Evolutionary conservation across 805 yeast species (phyloP).

Genomic region (Jamesozyma hellenica): DNA sequence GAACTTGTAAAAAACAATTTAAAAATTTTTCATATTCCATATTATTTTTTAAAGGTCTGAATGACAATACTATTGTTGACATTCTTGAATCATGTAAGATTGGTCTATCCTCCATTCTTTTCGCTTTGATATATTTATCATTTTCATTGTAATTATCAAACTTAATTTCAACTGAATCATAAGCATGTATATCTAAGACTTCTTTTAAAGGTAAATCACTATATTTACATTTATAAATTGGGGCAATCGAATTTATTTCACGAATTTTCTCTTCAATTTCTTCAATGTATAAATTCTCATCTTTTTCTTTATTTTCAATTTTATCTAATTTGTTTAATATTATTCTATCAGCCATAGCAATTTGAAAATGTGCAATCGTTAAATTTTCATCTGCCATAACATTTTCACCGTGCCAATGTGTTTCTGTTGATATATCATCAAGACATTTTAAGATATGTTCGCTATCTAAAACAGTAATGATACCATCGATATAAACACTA

Average conservation of each 20-base stretch:
- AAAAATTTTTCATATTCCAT: constrained; percentile 42
- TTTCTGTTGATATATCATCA: constrained; percentile 50
- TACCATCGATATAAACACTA: constrained; percentile 82
- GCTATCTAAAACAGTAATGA: constrained; percentile 76
- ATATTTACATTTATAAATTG: constrained; percentile 54
- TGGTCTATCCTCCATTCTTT: constrained; percentile 5
- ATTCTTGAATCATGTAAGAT: constrained; percentile 43
- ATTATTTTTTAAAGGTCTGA: constrained; percentile 31
- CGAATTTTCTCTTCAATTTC: constrained; percentile 29
- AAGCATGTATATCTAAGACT: constrained; percentile 73
- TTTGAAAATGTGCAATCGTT: constrained; percentile 81
- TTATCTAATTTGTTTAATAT: constrained; percentile 71
- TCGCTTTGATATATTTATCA: constrained; percentile 1
- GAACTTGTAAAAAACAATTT: constrained; percentile 46
- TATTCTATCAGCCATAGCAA: constrained; percentile 80
- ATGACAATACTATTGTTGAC: constrained; percentile 42
- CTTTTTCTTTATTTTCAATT: constrained; percentile 18
- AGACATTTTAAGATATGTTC: constrained; percentile 56
- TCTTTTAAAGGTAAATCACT: constrained; percentile 61
- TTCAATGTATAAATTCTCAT: constrained; percentile 10
- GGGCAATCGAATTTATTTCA: constrained; percentile 60
- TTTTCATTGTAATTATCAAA: constrained; percentile 3
- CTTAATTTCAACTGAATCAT: constrained; percentile 33
- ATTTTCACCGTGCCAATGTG: constrained; percentile 52
- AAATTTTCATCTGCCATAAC: constrained; percentile 34